Conservation (phyloP, 2,329 filamentous ascomycete species). For the Fusarium robinianum region DNA sequence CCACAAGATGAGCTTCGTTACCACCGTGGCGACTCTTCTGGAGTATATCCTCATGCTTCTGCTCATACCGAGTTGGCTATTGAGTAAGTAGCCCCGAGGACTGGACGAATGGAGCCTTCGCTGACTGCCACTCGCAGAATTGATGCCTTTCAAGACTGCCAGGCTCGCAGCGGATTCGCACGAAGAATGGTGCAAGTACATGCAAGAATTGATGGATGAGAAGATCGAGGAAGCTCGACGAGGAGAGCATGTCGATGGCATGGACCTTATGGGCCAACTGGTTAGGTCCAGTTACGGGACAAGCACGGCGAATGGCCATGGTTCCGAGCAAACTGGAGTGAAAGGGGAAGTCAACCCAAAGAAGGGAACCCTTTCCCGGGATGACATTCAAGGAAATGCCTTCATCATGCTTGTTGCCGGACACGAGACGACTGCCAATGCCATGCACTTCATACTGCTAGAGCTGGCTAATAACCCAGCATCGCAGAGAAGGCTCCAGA, state of each 20-base stretch:
- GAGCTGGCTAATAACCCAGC: slow-evolving; percentile 68
- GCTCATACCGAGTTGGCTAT: slow-evolving; percentile 60
- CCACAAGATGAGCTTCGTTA: slow-evolving; percentile 67
- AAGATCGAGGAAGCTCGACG: slow-evolving; percentile 54
- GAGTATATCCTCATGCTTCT: slow-evolving; percentile 67
- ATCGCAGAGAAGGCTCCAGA: slow-evolving; percentile 68
- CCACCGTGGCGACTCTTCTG: slow-evolving; percentile 64
- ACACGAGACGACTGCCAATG: slow-evolving; percentile 80
- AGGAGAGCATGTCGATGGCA: slow-evolving; percentile 47
- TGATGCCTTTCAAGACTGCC: slow-evolving; percentile 56
- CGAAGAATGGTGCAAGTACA: slow-evolving; percentile 69
- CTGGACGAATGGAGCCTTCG: background rate
- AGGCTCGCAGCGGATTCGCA: slow-evolving; percentile 59
- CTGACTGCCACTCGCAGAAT: slow-evolving; percentile 36
- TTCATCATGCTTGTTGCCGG: slow-evolving; percentile 73
- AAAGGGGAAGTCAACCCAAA: slow-evolving; percentile 20
- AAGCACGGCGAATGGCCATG: background rate
- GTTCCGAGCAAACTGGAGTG: background rate
- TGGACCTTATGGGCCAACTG: slow-evolving; percentile 59
- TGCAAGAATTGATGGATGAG: slow-evolving; percentile 68
- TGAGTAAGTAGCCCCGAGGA: slow-evolving; percentile 46
- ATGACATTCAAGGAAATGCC: slow-evolving; percentile 74
- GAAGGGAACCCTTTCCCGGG: slow-evolving; percentile 54
- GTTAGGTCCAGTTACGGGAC: slow-evolving; percentile 47
- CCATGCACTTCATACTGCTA: slow-evolving; percentile 71